A percentile compares a stretch with the other conserved stretches of the same genome.
Conservation (phyloP, 139 green algal species). For the Zygnema circumcarinatum region DNA sequence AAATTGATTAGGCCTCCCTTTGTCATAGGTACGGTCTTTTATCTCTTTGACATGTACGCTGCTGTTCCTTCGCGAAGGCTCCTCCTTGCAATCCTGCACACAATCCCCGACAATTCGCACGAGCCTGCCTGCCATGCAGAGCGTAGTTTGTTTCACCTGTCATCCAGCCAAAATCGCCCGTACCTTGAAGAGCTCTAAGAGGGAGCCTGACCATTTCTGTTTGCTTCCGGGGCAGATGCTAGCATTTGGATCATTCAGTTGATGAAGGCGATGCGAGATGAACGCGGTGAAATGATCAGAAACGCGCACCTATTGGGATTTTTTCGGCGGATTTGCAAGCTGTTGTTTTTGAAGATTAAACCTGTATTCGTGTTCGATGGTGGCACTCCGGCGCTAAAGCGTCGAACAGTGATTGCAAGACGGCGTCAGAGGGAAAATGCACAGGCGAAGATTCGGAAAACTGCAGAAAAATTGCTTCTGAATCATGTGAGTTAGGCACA, state of each 20-base stretch:
- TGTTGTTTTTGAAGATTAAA: conserved; percentile 90
- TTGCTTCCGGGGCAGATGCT: conserved; percentile 58
- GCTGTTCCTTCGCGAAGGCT: too few relatives aligned
- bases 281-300: conserved; percentile 85
- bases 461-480: conserved; percentile 93
- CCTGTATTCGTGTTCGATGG: conserved; percentile 99
- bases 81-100: too few relatives aligned
- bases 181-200: too few relatives aligned
- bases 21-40: too few relatives aligned
- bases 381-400: conserved; percentile 91
- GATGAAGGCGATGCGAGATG: conserved; percentile 93
- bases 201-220: background rate
- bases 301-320: conserved; percentile 97
- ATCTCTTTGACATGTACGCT: too few relatives aligned
- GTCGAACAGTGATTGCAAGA: conserved; percentile 70
- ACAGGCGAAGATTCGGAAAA: conserved; percentile 47
- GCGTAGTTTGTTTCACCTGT: too few relatives aligned
- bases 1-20: too few relatives aligned
- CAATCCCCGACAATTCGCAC: too few relatives aligned
- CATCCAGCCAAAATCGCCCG: too few relatives aligned
- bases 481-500: conserved; percentile 73
- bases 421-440: conserved; percentile 55
- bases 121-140: too few relatives aligned
- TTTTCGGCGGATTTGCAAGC: conserved; percentile 93
- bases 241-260: conserved; percentile 98